Percentiles rank a stretch among this genome's conserved stretches.
These are phyloP conservation scores for Panus rudis DNA, from an alignment of 768 basidiomycete species.

Conservation along the genomic window DNA sequence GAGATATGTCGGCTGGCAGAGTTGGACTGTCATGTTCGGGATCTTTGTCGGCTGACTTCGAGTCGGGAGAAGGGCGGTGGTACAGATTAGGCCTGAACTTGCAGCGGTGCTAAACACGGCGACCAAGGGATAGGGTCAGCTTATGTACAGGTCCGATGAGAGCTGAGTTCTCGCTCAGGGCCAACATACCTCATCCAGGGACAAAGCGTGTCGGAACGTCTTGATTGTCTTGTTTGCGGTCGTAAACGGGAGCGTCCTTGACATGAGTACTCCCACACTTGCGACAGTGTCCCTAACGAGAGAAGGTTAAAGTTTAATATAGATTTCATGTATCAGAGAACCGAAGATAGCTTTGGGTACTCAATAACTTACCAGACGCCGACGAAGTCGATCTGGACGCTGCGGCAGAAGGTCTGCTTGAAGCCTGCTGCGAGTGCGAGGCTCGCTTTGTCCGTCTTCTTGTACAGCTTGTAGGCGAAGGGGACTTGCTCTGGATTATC, in stretches of 20 bases:
- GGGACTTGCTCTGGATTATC: constrained; percentile 64
- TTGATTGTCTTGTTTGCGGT: constrained; percentile 54
- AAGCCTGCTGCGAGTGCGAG: constrained; percentile 52
- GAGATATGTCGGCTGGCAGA: too few relatives aligned
- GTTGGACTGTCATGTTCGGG: constrained; percentile 22
- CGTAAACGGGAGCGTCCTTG: constrained; percentile 60
- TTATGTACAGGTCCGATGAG: not conserved
- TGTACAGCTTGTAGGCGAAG: constrained; percentile 73
- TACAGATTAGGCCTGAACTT: constrained; percentile 60
- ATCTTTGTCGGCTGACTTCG: constrained; percentile 3
- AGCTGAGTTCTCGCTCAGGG: too few relatives aligned
- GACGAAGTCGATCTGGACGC: constrained; percentile 70
- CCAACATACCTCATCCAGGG: constrained; percentile 63
- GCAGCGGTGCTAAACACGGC: constrained; percentile 45
- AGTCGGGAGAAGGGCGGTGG: constrained; percentile 36
- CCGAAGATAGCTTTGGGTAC: not conserved
- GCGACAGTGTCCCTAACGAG: constrained; percentile 66
- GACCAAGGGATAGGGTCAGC: too few relatives aligned
- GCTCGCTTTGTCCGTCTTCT: constrained; percentile 39
- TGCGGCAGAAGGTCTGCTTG: constrained; percentile 62
- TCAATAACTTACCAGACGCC: constrained; percentile 57
- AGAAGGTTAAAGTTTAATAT: not conserved
- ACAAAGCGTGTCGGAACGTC: constrained; percentile 69
- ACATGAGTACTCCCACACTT: constrained; percentile 62
- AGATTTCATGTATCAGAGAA: not conserved